A percentile compares a stretch with the other conserved stretches of the same genome.
phyloP scores from a whole-genome alignment of 345 rosid species.

The Melastoma malabathricum region DNA sequence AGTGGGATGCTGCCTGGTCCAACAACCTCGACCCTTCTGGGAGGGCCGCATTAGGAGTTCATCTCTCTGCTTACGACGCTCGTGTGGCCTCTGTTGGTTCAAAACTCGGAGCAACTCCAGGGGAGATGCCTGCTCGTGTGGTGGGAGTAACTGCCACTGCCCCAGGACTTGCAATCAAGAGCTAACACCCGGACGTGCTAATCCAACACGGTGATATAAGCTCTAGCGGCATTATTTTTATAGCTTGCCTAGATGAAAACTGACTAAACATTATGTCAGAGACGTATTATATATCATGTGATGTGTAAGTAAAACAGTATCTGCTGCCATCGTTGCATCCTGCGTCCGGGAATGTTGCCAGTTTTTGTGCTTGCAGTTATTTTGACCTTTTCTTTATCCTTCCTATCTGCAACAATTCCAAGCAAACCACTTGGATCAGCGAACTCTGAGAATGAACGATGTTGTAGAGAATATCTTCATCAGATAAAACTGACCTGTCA shows the following conservation, averaged over 20 bases:
- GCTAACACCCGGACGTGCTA: slow-evolving; percentile 12
- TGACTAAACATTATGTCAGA: too few species aligned
- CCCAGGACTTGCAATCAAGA: slow-evolving; percentile 35
- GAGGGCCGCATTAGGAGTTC: slow-evolving; percentile 84
- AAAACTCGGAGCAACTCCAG: slow-evolving; percentile 14
- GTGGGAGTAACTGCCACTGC: slow-evolving; percentile 22
- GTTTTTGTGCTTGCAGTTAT: too few species aligned
- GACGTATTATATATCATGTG: too few species aligned
- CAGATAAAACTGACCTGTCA: background rate
- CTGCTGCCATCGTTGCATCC: too few species aligned
- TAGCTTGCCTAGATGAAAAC: background rate
- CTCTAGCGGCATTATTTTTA: background rate
- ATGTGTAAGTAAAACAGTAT: too few species aligned
- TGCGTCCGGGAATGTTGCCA: too few species aligned
- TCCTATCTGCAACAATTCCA: too few species aligned
- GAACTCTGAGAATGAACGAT: too few species aligned
- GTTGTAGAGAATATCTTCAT: too few species aligned
- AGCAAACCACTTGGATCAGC: too few species aligned
- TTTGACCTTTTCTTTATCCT: too few species aligned
- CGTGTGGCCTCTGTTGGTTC: slow-evolving; percentile 16
- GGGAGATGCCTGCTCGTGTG: slow-evolving; percentile 23
- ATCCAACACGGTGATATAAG: background rate
- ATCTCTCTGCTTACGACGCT: slow-evolving; percentile 49
- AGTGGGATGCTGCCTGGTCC: slow-evolving; percentile 83
- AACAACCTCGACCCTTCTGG: slow-evolving; percentile 93